Conservation (phyloP, 768 basidiomycete species). For the Plicaturopsis crispa region DNA sequence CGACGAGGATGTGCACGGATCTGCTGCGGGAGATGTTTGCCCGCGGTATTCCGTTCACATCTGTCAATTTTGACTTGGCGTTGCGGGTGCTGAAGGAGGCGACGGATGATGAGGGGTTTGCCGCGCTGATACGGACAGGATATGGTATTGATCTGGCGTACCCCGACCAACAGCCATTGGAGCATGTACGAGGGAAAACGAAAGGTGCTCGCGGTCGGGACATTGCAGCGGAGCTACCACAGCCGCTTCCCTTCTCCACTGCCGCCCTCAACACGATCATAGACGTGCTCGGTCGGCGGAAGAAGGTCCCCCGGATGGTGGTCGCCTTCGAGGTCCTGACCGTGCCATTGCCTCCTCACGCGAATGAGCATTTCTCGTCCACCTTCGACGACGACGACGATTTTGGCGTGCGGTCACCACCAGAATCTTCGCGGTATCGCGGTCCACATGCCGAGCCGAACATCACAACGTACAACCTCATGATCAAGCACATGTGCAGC, state of each 20-base stretch:
- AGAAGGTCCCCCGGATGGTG: conserved; percentile 59
- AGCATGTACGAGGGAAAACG: conserved; percentile 10
- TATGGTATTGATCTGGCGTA: conserved; percentile 75
- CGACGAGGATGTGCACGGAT: conserved; percentile 37
- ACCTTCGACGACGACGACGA: conserved; percentile 63
- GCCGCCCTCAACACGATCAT: conserved; percentile 66
- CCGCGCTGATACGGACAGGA: conserved; percentile 51
- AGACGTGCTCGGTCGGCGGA: conserved; percentile 57
- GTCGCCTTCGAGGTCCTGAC: conserved; percentile 76
- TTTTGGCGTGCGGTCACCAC: conserved; percentile 34
- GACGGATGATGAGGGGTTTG: conserved; percentile 46
- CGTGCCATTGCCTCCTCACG: conserved; percentile 51
- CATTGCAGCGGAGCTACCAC: conserved; percentile 7
- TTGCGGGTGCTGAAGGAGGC: conserved; percentile 66
- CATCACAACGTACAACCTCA: conserved; percentile 54
- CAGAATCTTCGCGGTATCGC: conserved; percentile 21
- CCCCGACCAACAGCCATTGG: conserved; percentile 61
- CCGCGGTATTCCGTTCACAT: conserved; percentile 39
- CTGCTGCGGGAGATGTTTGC: conserved; percentile 54
- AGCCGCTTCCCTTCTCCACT: conserved; percentile 47
- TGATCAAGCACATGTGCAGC: conserved; percentile 51
- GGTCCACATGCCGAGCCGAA: conserved; percentile 49
- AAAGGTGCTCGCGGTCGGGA: not conserved
- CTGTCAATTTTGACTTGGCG: conserved; percentile 58
- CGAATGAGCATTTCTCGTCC: conserved; percentile 33